These are phyloP conservation scores for Hypoxylon sp. DNA, from an alignment of 2,329 filamentous ascomycete species.

Conservation along the genomic window DNA sequence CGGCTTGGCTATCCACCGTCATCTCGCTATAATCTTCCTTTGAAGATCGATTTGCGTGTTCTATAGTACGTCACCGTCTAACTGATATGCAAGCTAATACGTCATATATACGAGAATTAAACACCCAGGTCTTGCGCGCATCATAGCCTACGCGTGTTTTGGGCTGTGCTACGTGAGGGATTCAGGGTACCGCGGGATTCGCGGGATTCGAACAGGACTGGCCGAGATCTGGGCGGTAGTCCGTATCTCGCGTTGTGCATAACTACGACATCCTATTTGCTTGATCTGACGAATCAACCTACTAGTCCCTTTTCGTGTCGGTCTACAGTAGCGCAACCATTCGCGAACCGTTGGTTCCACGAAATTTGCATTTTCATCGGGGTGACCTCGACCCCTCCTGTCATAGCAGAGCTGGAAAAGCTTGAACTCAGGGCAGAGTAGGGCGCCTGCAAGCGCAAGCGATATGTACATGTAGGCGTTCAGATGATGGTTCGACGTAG, in stretches of 20 bases:
- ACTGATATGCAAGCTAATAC: constrained; percentile 7
- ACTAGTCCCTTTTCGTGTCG: constrained; percentile 17
- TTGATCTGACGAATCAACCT: constrained; percentile 8
- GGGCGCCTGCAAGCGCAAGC: constrained; percentile 23
- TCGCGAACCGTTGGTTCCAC: constrained; percentile 2
- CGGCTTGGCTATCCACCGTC: constrained; percentile 4
- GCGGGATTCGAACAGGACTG: constrained; percentile 7
- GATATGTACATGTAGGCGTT: constrained; percentile 12
- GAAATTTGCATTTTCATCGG: constrained; percentile 13
- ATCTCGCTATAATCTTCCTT: constrained; percentile 4
- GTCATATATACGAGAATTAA: constrained; percentile 13
- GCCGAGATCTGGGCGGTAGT: constrained; percentile 25
- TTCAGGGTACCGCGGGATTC: constrained; percentile 9
- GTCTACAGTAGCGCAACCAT: constrained; percentile 24
- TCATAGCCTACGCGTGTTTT: constrained; percentile 7
- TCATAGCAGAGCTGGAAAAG: constrained; percentile 21
- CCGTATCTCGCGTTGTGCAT: constrained; percentile 23
- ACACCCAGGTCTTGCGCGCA: constrained; percentile 10
- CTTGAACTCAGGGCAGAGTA: constrained; percentile 8
- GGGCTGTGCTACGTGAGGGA: constrained; percentile 12
- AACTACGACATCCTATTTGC: constrained; percentile 12
- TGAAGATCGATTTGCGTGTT: background rate
- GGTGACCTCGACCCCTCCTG: background rate
- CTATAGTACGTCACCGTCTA: constrained; percentile 10
- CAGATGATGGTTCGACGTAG: constrained; percentile 22